Evolutionary conservation across 257 asterid genomes (phyloP), one percentile per base, ranked within the genome.

Genomic region (Fraxinus quadrangulata): DNA sequence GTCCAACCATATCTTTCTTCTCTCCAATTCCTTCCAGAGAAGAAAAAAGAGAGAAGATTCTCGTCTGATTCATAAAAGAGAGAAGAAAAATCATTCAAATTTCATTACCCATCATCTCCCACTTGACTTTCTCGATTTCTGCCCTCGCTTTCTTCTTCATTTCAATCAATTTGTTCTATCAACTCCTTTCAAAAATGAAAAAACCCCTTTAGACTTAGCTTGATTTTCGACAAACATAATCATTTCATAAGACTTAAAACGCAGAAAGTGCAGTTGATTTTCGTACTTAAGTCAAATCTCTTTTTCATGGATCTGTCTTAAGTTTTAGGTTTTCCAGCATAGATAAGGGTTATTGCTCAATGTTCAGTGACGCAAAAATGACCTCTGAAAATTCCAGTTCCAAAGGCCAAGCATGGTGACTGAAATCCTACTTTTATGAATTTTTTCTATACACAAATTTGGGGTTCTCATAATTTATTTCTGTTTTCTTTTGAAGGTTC

Each of bases 361-460:
- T 12, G 70, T 68, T 72, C 45, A 4, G 24, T 6, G 51, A 42
- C 13, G 51, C 19, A 67, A 84, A 51, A 30, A 92, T 94, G 99
- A 92, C 91, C 14, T 75, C 90, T 63, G 95, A 90, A 36, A 90
- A 85, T 77, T 88, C 92, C 75, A 83, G 77, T 59, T 73, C 97
- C 81, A 92, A 91, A 90, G 99, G 97, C 71, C 99, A 92, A 85
- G 99, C 99, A 76, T 92, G 97, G 98, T 93, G 77, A 87, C 13
- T 67, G 33, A 34, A 54, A 66, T 16, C 78, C 16, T 16, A 21
- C 16, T 61, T 24, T 12, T 17, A 24, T 28, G 17, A 42, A 42
- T 36, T 2, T 2, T 6, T 75, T n/a, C 7, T 56, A 17, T 31
- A 24, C 5, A 33, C 16, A 42, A 30, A 31, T 67, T 72, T 26